A percentile compares a stretch with the other conserved stretches of the same genome.
phyloP scores from a whole-genome alignment of 2,329 filamentous ascomycete genomes.

The Trichoderma harzianum region DNA sequence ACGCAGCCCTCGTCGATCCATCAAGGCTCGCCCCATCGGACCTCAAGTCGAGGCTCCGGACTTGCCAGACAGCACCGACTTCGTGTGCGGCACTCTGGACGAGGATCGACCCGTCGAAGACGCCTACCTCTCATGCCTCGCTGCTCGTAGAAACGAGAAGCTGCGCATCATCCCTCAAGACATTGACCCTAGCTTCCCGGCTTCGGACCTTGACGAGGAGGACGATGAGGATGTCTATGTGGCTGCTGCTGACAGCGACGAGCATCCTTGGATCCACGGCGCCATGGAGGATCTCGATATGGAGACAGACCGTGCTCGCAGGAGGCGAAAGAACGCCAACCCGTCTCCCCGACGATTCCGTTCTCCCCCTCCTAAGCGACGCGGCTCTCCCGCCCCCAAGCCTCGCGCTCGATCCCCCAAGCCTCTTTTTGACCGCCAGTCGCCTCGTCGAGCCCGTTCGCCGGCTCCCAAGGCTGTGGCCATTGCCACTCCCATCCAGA shows the following conservation, averaged over 20 bases:
- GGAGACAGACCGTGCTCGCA: conserved; percentile 50
- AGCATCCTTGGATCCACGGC: conserved; percentile 67
- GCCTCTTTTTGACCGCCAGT: conserved; percentile 62
- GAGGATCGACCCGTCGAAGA: conserved; percentile 94
- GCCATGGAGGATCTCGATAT: conserved; percentile 65
- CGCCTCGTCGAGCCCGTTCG: conserved; percentile 67
- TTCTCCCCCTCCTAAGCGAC: conserved; percentile 41
- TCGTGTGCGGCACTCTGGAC: conserved; percentile 96
- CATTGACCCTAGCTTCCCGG: conserved; percentile 95
- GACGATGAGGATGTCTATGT: conserved; percentile 68
- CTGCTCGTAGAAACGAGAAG: conserved; percentile 76
- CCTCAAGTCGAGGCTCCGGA: conserved; percentile 62
- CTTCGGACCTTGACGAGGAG: conserved; percentile 85
- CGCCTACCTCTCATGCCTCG: conserved; percentile 81
- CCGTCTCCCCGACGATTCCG: conserved; percentile 44
- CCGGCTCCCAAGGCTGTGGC: conserved; percentile 56
- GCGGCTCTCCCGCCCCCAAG: conserved; percentile 39
- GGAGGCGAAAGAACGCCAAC: conserved; percentile 48
- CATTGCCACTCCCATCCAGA: conserved; percentile 35
- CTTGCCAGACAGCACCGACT: conserved; percentile 94
- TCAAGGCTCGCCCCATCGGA: conserved; percentile 30
- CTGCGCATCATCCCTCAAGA: conserved; percentile 87
- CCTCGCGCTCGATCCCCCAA: conserved; percentile 47
- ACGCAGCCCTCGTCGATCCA: conserved; percentile 29
- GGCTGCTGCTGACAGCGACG: conserved; percentile 63